These are phyloP conservation scores for Beta corolliflora DNA, from an alignment of 179 eudicot species.

Conservation along the genomic window DNA sequence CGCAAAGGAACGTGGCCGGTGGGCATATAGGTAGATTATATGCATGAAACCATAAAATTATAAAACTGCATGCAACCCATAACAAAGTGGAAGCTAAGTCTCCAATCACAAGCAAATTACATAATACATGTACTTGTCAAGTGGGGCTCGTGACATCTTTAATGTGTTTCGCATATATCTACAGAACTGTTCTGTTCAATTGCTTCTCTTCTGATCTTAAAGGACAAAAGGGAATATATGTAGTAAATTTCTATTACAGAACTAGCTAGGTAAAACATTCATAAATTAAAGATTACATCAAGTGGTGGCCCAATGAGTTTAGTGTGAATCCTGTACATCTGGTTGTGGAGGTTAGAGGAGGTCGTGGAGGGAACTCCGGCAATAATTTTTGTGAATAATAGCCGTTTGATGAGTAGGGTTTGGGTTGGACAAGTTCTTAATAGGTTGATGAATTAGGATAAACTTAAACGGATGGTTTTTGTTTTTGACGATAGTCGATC, in stretches of 20 bases:
- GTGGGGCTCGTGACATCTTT: conserved; percentile 41
- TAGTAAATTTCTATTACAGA: not conserved
- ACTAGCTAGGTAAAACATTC: not conserved
- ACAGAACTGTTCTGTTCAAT: not conserved
- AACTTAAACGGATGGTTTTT: too few relatives aligned
- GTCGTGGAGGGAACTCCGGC: too few relatives aligned
- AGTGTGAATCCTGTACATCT: not conserved
- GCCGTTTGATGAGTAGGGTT: too few relatives aligned
- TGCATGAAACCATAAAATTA: not conserved
- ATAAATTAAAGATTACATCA: not conserved
- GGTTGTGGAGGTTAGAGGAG: not conserved
- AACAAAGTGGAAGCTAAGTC: not conserved
- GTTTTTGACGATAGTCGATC: too few relatives aligned
- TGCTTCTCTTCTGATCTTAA: conserved; percentile 2
- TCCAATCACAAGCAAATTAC: conserved; percentile 11
- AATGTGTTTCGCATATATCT: conserved; percentile 10
- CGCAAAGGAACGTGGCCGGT: not conserved
- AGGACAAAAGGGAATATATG: conserved; percentile 3
- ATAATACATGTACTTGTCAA: conserved; percentile 8
- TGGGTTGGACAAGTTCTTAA: too few relatives aligned
- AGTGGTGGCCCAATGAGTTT: not conserved
- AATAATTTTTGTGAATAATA: too few relatives aligned
- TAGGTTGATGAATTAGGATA: too few relatives aligned
- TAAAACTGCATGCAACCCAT: not conserved
- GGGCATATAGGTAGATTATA: not conserved